A percentile compares a stretch with the other conserved stretches of the same genome.
These are phyloP conservation scores for Podaxis rugospora DNA, from an alignment of 768 basidiomycete species.

Conservation along the genomic window DNA sequence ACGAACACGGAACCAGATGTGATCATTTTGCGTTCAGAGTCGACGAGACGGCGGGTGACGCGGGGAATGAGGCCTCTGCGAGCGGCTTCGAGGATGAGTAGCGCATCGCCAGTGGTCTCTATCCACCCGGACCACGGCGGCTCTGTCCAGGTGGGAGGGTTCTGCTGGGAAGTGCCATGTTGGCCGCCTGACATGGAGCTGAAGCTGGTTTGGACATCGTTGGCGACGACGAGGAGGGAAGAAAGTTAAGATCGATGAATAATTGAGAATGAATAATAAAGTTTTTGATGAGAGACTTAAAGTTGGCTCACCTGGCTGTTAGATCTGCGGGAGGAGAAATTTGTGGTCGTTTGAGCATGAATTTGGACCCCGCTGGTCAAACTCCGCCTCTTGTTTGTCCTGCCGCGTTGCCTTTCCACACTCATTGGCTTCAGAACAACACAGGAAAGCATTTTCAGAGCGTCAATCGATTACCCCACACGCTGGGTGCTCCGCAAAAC, in stretches of 20 bases:
- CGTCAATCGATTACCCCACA: neutral
- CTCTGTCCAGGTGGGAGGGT: slow-evolving; percentile 63
- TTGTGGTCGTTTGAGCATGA: slow-evolving; percentile 26
- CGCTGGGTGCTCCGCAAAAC: neutral
- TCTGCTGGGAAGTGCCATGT: slow-evolving; percentile 28
- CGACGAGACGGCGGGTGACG: slow-evolving; percentile 88
- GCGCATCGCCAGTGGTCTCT: slow-evolving; percentile 90
- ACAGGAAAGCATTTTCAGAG: neutral
- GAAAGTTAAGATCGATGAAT: slow-evolving; percentile 25
- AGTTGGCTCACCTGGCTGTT: slow-evolving; percentile 70
- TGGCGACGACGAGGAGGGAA: slow-evolving; percentile 19
- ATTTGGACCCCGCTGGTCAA: slow-evolving; percentile 37
- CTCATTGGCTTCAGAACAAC: slow-evolving; percentile 6
- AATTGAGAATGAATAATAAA: slow-evolving; percentile 49
- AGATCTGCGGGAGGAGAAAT: slow-evolving; percentile 57
- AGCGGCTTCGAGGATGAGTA: slow-evolving; percentile 96
- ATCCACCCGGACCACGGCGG: slow-evolving; percentile 95
- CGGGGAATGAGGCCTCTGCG: slow-evolving; percentile 85
- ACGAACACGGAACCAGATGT: slow-evolving; percentile 93
- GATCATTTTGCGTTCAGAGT: slow-evolving; percentile 91
- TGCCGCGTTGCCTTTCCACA: slow-evolving; percentile 6
- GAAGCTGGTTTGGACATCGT: slow-evolving; percentile 17
- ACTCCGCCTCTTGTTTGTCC: slow-evolving; percentile 26
- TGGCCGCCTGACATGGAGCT: slow-evolving; percentile 33
- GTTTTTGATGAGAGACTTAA: slow-evolving; percentile 52